Percentiles rank a stretch among this genome's conserved stretches.
phyloP scores from a whole-genome alignment of 352 stramenopile species.

The Phytopythium montanum region DNA sequence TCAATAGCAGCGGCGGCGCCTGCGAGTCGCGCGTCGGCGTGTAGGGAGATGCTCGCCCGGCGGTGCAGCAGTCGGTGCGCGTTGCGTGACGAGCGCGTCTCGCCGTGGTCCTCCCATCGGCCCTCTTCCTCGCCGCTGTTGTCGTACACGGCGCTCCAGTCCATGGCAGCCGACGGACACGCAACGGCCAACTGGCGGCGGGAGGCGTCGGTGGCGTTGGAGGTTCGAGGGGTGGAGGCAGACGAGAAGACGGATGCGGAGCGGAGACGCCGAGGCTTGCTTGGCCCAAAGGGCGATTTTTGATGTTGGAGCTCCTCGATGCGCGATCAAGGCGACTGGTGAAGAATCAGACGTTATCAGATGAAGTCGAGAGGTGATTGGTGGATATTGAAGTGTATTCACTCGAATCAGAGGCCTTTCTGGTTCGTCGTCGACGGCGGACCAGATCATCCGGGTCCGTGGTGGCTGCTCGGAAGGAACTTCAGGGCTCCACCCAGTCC shows the following conservation, averaged over 20 bases:
- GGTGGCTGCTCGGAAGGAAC: background rate
- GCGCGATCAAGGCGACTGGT: background rate
- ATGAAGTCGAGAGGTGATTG: background rate
- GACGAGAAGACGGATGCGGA: background rate
- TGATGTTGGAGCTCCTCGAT: background rate
- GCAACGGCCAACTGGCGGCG: background rate
- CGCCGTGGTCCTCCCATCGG: constrained; percentile 60
- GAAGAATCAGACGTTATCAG: background rate
- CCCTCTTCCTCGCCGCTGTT: constrained; percentile 65
- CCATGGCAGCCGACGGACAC: constrained; percentile 35
- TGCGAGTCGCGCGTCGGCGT: constrained; percentile 12
- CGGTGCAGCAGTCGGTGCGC: constrained; percentile 66
- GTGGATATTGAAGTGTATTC: background rate
- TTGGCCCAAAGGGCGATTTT: background rate
- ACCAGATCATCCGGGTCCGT: too few relatives aligned
- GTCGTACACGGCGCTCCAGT: constrained; percentile 75
- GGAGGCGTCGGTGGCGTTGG: too few relatives aligned
- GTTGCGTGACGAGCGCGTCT: constrained; percentile 69
- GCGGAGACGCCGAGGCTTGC: background rate
- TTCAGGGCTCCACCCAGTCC: too few relatives aligned
- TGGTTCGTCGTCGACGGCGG: background rate
- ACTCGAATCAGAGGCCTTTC: background rate
- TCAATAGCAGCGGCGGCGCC: background rate
- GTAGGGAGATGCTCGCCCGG: constrained; percentile 47
- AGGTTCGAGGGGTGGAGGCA: background rate